Percentiles rank a stretch among this genome's conserved stretches.
Conservation (phyloP, 148 eudicot species). For the Dianthus caryophyllus region DNA sequence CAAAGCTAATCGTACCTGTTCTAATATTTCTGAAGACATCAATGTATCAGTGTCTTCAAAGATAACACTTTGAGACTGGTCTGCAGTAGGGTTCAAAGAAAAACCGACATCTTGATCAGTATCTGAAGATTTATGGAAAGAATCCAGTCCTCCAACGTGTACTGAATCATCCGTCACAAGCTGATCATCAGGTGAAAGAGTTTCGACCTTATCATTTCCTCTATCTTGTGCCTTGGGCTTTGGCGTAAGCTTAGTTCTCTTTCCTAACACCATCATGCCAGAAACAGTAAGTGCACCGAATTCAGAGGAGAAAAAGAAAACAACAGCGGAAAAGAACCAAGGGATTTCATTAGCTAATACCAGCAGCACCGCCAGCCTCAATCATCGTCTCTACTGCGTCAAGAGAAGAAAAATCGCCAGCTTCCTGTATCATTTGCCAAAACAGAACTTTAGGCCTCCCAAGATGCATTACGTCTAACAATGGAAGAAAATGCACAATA, state of each 20-base stretch:
- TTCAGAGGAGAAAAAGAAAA: neutral
- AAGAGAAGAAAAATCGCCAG: constrained; percentile 35
- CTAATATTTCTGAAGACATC: constrained; percentile 8
- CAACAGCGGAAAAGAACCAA: neutral
- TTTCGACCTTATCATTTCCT: constrained; percentile 20
- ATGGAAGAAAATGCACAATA: constrained; percentile 1
- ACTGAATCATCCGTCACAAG: constrained; percentile 25
- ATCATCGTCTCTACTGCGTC: constrained; percentile 31
- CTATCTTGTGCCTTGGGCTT: constrained; percentile 47
- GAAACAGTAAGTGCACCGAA: constrained; percentile 3
- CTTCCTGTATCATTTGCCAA: constrained; percentile 33
- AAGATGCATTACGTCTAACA: neutral
- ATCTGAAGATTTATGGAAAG: constrained; percentile 28
- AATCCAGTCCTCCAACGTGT: constrained; percentile 25
- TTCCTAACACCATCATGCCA: constrained; percentile 34
- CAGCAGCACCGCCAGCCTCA: constrained; percentile 37
- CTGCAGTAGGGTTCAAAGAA: constrained; percentile 27
- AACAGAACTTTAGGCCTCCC: neutral
- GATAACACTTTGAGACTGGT: constrained; percentile 16
- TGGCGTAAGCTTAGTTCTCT: constrained; percentile 44
- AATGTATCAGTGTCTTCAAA: constrained; percentile 14
- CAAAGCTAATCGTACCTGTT: constrained; percentile 18
- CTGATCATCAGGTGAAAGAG: constrained; percentile 34
- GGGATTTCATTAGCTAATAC: constrained; percentile 35
- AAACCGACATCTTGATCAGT: constrained; percentile 28